Conservation (phyloP, 768 basidiomycete species). For the Tulasnella sp. region DNA sequence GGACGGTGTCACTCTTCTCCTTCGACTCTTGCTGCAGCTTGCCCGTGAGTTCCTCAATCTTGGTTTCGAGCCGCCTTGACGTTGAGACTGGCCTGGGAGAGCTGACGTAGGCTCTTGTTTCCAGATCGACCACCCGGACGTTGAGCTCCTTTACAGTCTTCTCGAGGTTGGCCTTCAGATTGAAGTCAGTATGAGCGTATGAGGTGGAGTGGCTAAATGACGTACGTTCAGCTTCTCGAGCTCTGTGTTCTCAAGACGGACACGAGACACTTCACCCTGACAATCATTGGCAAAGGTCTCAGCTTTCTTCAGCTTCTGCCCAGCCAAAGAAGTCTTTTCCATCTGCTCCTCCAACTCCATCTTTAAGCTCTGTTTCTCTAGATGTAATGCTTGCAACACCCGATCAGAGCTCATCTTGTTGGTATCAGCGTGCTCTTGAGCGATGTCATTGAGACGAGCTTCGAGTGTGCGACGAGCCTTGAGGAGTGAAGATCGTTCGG, state of each 20-base stretch:
- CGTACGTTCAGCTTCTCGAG: conserved; percentile 66
- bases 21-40: conserved; percentile 45
- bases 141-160: conserved; percentile 80
- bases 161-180: conserved; percentile 58
- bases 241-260: conserved; percentile 70
- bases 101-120: conserved; percentile 61
- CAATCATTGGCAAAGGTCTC: conserved; percentile 65
- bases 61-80: conserved; percentile 51
- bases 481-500: conserved; percentile 64
- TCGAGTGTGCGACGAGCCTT: conserved; percentile 73
- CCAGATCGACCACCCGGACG: conserved; percentile 69
- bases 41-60: conserved; percentile 60
- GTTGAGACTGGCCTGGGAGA: conserved; percentile 37
- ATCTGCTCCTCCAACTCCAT: conserved; percentile 66
- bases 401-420: conserved; percentile 58
- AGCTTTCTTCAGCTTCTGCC: conserved; percentile 71
- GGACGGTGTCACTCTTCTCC: conserved; percentile 30
- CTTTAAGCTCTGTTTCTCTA: conserved; percentile 75
- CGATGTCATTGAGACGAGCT: conserved; percentile 70
- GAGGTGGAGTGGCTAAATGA: conserved; percentile 16
- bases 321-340: conserved; percentile 58
- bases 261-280: conserved; percentile 62
- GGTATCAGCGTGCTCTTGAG: conserved; percentile 59
- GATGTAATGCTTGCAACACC: conserved; percentile 60
- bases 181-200: not conserved